Percentiles rank a stretch among this genome's conserved stretches.
Evolutionary conservation across 441 rosid genomes (phyloP).

Genomic region (Geranium incanum): DNA sequence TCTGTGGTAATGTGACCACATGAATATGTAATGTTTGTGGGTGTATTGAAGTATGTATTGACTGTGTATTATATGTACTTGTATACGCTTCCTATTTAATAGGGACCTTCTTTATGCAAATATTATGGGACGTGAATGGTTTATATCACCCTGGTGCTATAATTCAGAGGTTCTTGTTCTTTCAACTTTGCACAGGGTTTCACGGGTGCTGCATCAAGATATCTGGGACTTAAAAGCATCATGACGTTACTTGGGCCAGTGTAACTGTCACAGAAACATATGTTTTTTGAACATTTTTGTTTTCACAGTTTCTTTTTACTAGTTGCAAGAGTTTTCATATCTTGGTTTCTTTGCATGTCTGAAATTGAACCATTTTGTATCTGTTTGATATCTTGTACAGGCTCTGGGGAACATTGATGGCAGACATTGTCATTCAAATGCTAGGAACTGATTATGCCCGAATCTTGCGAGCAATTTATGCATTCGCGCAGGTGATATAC

Average conservation of each 20-base stretch:
- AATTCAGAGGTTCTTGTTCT: constrained; percentile 10
- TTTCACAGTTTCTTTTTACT: constrained; percentile 4
- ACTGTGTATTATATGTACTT: neutral
- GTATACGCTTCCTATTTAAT: neutral
- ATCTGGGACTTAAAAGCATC: constrained; percentile 71
- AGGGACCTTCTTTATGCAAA: neutral
- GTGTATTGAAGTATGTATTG: neutral
- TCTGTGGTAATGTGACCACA: neutral
- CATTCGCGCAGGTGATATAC: constrained; percentile 74
- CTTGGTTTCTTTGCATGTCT: neutral
- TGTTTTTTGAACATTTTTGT: constrained; percentile 9
- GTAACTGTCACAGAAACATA: constrained; percentile 28
- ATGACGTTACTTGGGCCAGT: constrained; percentile 72
- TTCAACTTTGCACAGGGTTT: constrained; percentile 51
- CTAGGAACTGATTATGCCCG: constrained; percentile 95
- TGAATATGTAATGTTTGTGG: neutral
- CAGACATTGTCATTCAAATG: constrained; percentile 95
- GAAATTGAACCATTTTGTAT: neutral
- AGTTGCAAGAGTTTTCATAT: neutral
- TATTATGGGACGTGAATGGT: neutral
- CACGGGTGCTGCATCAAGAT: constrained; percentile 78
- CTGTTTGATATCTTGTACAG: constrained; percentile 32
- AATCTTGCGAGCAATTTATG: constrained; percentile 81
- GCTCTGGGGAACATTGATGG: constrained; percentile 90
- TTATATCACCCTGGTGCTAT: constrained; percentile 1